Evolutionary conservation across 2,329 filamentous ascomycete species (phyloP).

Genomic region (Trichoderma sp.): DNA sequence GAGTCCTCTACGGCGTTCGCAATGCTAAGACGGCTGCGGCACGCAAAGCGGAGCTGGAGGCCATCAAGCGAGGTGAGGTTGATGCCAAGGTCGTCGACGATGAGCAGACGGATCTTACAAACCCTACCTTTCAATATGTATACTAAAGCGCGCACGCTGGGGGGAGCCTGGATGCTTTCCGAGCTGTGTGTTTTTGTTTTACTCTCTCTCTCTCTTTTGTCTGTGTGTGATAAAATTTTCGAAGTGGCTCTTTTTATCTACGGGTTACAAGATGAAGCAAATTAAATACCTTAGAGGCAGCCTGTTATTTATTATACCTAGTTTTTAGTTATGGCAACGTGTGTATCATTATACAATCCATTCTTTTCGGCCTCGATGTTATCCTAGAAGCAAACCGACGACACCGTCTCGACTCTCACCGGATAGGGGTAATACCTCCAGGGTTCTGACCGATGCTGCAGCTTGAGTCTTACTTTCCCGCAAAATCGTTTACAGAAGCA

Average conservation of each 20-base stretch:
- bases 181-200: not conserved
- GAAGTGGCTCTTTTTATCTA: not conserved
- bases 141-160: constrained; percentile 20
- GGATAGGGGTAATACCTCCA: not conserved
- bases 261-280: not conserved
- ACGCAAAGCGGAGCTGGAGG: constrained; percentile 28
- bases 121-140: constrained; percentile 29
- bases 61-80: constrained; percentile 36
- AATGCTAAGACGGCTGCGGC: constrained; percentile 43
- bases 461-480: not conserved
- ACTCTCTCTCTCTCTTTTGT: not conserved
- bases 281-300: not conserved
- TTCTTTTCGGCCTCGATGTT: not conserved
- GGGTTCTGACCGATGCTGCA: not conserved
- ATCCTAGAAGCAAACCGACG: not conserved
- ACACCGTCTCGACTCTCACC: not conserved
- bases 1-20: constrained; percentile 36
- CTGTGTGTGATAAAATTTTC: not conserved
- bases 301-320: not conserved
- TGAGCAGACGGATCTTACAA: constrained; percentile 40
- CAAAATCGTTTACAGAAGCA: not conserved
- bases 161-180: not conserved
- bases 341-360: constrained; percentile 1
- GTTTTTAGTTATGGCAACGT: not conserved
- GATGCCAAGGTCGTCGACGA: constrained; percentile 25